Conservation (phyloP, 2,329 filamentous ascomycete species). For the Rhynchosporium graminicola region DNA sequence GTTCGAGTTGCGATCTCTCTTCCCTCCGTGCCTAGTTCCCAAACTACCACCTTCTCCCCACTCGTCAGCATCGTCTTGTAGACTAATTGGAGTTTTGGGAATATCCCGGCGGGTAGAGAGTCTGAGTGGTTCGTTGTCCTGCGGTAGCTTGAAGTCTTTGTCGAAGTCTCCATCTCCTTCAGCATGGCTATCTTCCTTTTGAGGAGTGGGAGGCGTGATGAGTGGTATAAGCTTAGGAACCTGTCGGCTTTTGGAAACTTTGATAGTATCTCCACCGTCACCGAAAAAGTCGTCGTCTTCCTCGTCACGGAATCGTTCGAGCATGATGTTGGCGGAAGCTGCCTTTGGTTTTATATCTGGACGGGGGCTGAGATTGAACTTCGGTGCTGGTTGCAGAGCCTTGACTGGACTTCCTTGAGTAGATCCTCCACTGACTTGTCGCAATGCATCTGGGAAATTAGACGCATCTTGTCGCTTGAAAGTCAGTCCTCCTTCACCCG, state of each 20-base stretch:
- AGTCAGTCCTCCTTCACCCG: conserved; percentile 59
- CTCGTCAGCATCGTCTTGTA: conserved; percentile 78
- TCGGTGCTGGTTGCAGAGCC: conserved; percentile 41
- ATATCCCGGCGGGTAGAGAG: conserved; percentile 62
- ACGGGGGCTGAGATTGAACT: conserved; percentile 35
- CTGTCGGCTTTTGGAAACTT: conserved; percentile 59
- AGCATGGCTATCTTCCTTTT: conserved; percentile 41
- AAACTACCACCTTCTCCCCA: conserved; percentile 93
- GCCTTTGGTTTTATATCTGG: conserved; percentile 33
- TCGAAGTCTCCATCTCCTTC: conserved; percentile 67
- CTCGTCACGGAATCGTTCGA: conserved; percentile 65
- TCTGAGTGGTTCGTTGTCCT: conserved; percentile 61
- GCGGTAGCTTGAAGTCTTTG: conserved; percentile 70
- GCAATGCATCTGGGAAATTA: conserved; percentile 67
- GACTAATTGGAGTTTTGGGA: conserved; percentile 61
- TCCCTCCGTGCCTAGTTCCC: conserved; percentile 84
- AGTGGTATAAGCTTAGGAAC: conserved; percentile 55
- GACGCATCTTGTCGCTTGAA: conserved; percentile 63
- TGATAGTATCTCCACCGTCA: conserved; percentile 67
- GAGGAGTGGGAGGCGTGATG: conserved; percentile 58
- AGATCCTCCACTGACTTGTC: conserved; percentile 58
- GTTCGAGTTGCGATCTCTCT: conserved; percentile 74
- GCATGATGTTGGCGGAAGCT: conserved; percentile 49
- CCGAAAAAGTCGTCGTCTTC: conserved; percentile 65
- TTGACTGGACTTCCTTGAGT: conserved; percentile 55